Evolutionary conservation across 352 stramenopile genomes (phyloP), one percentile per base, ranked within the genome.

Genomic region (Phytophthora fragariaefolia): DNA sequence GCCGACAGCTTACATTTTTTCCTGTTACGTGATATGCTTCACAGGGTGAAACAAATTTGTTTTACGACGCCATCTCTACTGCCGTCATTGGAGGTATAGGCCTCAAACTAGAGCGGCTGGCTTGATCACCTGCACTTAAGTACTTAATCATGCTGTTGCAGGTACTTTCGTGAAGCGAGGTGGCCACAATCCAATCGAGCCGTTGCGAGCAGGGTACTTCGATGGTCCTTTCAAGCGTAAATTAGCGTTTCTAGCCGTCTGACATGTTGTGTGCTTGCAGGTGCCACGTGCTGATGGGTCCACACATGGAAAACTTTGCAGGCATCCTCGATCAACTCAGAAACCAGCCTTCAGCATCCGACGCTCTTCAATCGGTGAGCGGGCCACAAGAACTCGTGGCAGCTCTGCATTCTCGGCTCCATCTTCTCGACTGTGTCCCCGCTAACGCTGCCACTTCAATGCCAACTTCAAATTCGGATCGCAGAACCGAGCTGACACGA

Each of bases 111-210:
- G n/a, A 12, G 7, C 20, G n/a, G 18, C 23, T 27, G 6, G 18
- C 40, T 36, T 6, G n/a, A n/a, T n/a, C n/a, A n/a, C n/a, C n/a
- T 12, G 6, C 12, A 6, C 30, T 47, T 24, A 12, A 2, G 6
- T 22, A n/a, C n/a, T 24, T 8, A 47, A 26, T n/a, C 13, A 43
- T 17, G 24, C 43, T 58, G 34, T 18, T 45, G 8, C 23, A 89
- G 83, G 86, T 8, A 79, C 83, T 12, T 87, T 94, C 40, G 75
- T 85, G 13, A 66, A 63, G 17, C 73, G 79, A 15, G 86, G 86
- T 9, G 86, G 86, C 18, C 86, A 94, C 61, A 94, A 94, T 32
- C 80, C 83, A 12, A 87, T 94, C 49, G 86, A 94, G 49, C 82
- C 86, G 8, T 60, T 94, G 26, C 77, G 79, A 56, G 73, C 80